These are phyloP conservation scores for Pseudogymnoascus sp. DNA, from an alignment of 2,329 filamentous ascomycete genomes.

Conservation along the genomic window DNA sequence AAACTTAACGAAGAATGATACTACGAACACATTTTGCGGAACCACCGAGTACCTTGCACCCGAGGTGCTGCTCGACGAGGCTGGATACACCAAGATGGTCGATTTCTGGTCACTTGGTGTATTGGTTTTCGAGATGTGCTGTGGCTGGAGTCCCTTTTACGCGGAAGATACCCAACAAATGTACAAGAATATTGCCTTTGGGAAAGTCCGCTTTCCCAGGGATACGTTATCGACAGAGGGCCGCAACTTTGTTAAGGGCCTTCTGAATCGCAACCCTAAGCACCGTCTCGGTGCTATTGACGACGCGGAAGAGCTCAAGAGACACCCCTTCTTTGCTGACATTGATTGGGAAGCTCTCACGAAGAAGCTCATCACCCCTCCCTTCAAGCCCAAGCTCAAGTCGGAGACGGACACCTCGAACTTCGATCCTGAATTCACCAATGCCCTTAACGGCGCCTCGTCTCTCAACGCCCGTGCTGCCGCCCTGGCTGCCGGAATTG, in stretches of 20 bases:
- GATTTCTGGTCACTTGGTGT: slow-evolving; percentile 99
- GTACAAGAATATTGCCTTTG: slow-evolving; percentile 99
- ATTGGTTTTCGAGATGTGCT: slow-evolving; percentile 99
- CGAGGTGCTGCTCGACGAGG: slow-evolving; percentile 90
- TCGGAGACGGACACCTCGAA: slow-evolving; percentile 95
- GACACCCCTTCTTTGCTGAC: slow-evolving; percentile 88
- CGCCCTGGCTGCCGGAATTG: slow-evolving; percentile 75
- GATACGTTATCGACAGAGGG: slow-evolving; percentile 93
- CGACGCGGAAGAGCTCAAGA: slow-evolving; percentile 90
- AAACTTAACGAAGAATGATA: slow-evolving; percentile 93
- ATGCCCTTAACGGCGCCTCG: slow-evolving; percentile 76
- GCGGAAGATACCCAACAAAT: slow-evolving; percentile 99
- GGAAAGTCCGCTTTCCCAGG: slow-evolving; percentile 91
- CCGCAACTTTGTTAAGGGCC: slow-evolving; percentile 93
- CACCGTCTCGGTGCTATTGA: slow-evolving; percentile 85
- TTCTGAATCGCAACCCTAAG: slow-evolving; percentile 94
- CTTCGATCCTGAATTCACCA: slow-evolving; percentile 98
- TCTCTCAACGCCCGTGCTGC: slow-evolving; percentile 89
- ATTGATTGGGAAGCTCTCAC: slow-evolving; percentile 84
- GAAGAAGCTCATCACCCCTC: slow-evolving; percentile 88
- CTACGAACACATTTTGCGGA: slow-evolving; percentile 97
- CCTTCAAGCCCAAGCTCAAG: slow-evolving; percentile 96
- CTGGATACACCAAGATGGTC: slow-evolving; percentile 99
- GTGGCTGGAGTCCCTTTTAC: slow-evolving; percentile 98
- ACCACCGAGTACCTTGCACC: slow-evolving; percentile 97